Base-by-base conservation (phyloP, 331 rosid species). In the Phaseolus coccineus region DNA sequence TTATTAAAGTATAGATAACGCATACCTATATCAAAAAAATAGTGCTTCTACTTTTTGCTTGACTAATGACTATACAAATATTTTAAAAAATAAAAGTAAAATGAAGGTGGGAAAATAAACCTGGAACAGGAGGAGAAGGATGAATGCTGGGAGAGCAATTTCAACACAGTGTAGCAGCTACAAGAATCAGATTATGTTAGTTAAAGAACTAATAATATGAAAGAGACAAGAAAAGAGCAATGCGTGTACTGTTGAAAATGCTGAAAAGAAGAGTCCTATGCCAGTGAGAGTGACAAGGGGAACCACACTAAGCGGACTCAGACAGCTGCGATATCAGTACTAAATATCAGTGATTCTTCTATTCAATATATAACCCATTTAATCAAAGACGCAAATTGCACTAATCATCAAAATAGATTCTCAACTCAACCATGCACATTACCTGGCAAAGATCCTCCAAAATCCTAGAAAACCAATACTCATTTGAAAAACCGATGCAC, bases 261-360 rank as follows among this genome's bases (percentile, higher is more conserved):
- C 94, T 67, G 74, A 44, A 7, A 53, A 84, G 78, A 80, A 89
- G 62, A 91, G 89, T 71, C 98, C 98, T 19, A 95, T 89, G 53
- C 99, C 98, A 42, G 97, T 90, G 5, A 95, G 89, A 57, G 91
- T 89, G 56, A 95, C 97, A 76, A 95, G 92, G 56, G 99, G 99
- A 74, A 91, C 90, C 3, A 86, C 91, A 79, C 87, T 87, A 61
- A 95, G 94, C 52, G 99, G 99, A 80, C 92, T 85, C 37, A 95
- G 91, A 89, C 73, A 90, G 88, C 99, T 95, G 91, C 77, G 71
- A 44, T 25, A 80, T 47, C 74, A 71, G 59, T 12, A 37, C 62
- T 30, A 22, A 62, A 19, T 55, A 9, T 35, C 33, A 27, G 3
- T 24, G 19, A 67, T 73, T 35, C 71, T 76, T 62, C 39, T 48